phyloP scores from a whole-genome alignment of 768 basidiomycete genomes.

The Lactarius quietus region DNA sequence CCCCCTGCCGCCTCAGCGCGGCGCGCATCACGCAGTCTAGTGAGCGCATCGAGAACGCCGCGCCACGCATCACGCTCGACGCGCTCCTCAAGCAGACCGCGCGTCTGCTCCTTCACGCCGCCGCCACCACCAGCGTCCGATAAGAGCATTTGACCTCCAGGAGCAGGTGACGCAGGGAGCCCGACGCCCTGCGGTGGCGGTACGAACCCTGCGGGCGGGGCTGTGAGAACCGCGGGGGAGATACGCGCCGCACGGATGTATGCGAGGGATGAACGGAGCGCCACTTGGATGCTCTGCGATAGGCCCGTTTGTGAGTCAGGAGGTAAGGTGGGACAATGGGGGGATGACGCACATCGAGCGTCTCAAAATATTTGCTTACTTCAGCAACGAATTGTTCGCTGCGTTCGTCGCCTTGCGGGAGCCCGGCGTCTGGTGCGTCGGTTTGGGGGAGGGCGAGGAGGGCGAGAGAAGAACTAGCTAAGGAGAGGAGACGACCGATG shows the following conservation, averaged over 20 bases:
- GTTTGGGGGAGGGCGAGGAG: conserved; percentile 82
- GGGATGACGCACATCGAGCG: conserved; percentile 56
- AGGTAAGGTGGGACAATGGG: not conserved
- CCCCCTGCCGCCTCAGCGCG: not conserved
- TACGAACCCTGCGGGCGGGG: conserved; percentile 66
- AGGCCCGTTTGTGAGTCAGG: conserved; percentile 9
- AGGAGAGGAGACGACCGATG: conserved; percentile 67
- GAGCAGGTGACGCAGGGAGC: conserved; percentile 40
- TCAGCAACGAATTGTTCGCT: conserved; percentile 83
- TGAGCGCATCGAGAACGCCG: conserved; percentile 65
- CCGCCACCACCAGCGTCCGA: conserved; percentile 19
- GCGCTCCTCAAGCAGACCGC: conserved; percentile 52
- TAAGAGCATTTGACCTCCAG: not conserved
- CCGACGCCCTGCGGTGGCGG: conserved; percentile 79
- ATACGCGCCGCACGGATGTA: conserved; percentile 80
- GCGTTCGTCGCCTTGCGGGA: conserved; percentile 78
- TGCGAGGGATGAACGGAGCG: conserved; percentile 73
- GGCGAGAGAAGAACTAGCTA: conserved; percentile 76
- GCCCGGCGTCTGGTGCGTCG: conserved; percentile 58
- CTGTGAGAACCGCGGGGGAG: conserved; percentile 84
- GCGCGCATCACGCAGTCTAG: conserved; percentile 21
- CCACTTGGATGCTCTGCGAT: conserved; percentile 65
- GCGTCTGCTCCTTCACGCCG: conserved; percentile 34
- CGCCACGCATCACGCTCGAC: conserved; percentile 62
- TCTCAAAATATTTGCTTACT: conserved; percentile 82